Conservation (phyloP, 1,139 yeast genomes). For the Geotrichum cucujoidarum region DNA sequence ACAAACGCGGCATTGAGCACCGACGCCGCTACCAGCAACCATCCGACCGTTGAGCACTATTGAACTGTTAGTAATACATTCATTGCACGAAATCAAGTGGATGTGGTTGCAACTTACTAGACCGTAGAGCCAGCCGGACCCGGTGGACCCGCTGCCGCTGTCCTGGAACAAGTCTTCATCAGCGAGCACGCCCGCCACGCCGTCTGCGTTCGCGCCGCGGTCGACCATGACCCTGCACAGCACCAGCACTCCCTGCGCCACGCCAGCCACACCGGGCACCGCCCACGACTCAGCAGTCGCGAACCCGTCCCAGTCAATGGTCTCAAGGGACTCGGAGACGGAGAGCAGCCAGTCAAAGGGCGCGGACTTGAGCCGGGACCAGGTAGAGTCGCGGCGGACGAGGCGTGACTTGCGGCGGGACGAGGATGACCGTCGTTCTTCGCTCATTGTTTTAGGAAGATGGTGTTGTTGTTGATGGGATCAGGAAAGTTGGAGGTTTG, state of each 20-base stretch:
- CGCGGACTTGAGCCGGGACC: constrained; percentile 1
- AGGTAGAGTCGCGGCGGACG: constrained; percentile 14
- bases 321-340: constrained; percentile 48
- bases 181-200: not conserved
- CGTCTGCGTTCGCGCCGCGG: not conserved
- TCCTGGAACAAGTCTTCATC: constrained; percentile 14
- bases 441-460: not conserved
- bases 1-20: constrained; percentile 9
- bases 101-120: not conserved
- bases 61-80: not conserved
- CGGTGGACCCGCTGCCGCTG: constrained; percentile 4
- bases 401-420: constrained; percentile 8
- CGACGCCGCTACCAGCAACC: constrained; percentile 7
- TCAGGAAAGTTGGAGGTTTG: not conserved
- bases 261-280: constrained; percentile 46
- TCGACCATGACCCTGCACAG: constrained; percentile 25
- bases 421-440: not conserved
- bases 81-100: not conserved
- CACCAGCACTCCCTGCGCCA: constrained; percentile 34
- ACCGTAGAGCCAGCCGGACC: constrained; percentile 1
- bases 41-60: constrained; percentile 8
- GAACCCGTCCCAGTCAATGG: constrained; percentile 73
- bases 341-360: constrained; percentile 55
- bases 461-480: not conserved
- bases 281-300: constrained; percentile 46